Percentiles rank a stretch among this genome's conserved stretches.
Evolutionary conservation across 2,329 filamentous ascomycete species (phyloP).

Genomic region (Fusarium equiseti): DNA sequence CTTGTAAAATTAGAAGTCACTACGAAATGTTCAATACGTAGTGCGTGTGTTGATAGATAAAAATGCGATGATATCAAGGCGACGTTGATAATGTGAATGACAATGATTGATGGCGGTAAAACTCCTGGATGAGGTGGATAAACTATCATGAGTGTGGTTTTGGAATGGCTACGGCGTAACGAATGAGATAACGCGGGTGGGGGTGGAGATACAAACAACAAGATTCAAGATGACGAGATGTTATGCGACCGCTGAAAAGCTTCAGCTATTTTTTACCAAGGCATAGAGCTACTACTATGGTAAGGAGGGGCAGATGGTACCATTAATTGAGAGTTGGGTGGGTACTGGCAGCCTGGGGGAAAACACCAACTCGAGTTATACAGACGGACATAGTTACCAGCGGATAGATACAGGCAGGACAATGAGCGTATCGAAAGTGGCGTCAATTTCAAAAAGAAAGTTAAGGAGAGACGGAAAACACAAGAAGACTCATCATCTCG

Average conservation of each 20-base stretch:
- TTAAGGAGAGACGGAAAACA: background rate
- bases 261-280: conserved; percentile 38
- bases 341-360: background rate
- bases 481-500: conserved; percentile 9
- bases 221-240: conserved; percentile 23
- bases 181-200: conserved; percentile 36
- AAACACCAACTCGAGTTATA: conserved; percentile 30
- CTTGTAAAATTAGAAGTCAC: conserved; percentile 48
- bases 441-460: conserved; percentile 7
- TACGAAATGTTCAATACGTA: conserved; percentile 32
- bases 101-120: conserved; percentile 18
- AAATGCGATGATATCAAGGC: conserved; percentile 35
- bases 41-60: conserved; percentile 46
- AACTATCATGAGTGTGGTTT: conserved; percentile 20
- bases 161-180: conserved; percentile 18
- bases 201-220: conserved; percentile 44
- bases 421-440: background rate
- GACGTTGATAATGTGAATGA: conserved; percentile 14
- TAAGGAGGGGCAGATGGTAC: conserved; percentile 25
- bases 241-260: conserved; percentile 30
- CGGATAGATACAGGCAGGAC: background rate
- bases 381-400: conserved; percentile 13
- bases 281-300: background rate
- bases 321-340: conserved; percentile 29
- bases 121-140: conserved; percentile 16